Base-by-base conservation (phyloP, 164 flowering plant genomes). In the Warburgia ugandensis region DNA sequence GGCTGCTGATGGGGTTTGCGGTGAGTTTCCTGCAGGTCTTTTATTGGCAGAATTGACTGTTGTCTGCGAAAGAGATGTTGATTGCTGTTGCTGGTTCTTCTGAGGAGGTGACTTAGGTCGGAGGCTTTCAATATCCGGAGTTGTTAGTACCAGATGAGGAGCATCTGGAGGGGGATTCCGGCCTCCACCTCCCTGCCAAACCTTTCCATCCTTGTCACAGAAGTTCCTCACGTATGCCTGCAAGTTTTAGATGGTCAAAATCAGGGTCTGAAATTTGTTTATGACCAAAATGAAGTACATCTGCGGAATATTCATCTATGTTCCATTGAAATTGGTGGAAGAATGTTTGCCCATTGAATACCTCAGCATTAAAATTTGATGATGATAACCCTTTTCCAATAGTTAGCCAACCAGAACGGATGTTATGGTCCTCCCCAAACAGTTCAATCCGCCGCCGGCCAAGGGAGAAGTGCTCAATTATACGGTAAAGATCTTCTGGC, bases 391-490 rank as follows among this genome's bases (percentile, higher is more conserved):
- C 97, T 62, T 80, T 84, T 27, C 99, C 99, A 35, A 86, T 84
- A 36, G 99, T 92, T 58, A 88, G 72, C 99, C 99, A 92, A 56
- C 99, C 99, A 40, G 94, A 55, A 29, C 99, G 81, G 47, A 92
- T 92, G 71, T 92, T 92, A 68, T 88, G 99, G 61, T 92, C 99
- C 71, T 83, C 99, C 41, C 99, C 99, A 70, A 92, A 92, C 14
- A 92, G 85, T 69, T 92, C 99, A 39, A 92, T 78, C 63, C 99
- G 77, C 68, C 99, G 68, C 23, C 97, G 86, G 4, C 99, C 99
- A 56, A 92, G 91, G 20, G 95, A 70, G 59, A 92, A 92, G 70
- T 88, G 97, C 77, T 94, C 99, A 61, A 94, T 67, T 32, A 94
- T 94, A 39, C 96, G 73, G 58, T 94, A 94, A 73, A 94, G 74